Percentiles rank a stretch among this genome's conserved stretches.
phyloP scores from a whole-genome alignment of 495 filamentous ascomycete species.

The Alectoria sarmentosa region DNA sequence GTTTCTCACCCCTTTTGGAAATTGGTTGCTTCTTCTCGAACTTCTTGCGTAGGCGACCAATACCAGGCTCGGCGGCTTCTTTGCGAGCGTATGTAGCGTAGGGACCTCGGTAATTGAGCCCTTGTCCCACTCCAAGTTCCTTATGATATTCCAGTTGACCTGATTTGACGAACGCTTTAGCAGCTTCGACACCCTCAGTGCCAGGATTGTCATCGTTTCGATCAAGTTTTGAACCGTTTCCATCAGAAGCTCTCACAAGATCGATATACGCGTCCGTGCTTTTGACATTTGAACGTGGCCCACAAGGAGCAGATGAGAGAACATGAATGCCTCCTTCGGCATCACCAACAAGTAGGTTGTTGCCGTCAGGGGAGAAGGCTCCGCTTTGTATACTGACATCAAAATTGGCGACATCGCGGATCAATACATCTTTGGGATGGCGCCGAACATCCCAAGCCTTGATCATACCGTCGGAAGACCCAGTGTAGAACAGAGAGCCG shows the following conservation, averaged over 20 bases:
- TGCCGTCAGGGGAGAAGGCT: conserved; percentile 64
- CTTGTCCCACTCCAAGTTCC: conserved; percentile 40
- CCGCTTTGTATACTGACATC: conserved; percentile 50
- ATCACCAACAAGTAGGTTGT: conserved; percentile 68
- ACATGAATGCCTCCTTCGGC: conserved; percentile 66
- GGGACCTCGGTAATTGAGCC: conserved; percentile 39
- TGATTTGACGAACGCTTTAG: conserved; percentile 30
- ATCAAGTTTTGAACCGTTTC: conserved; percentile 10
- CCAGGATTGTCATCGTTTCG: conserved; percentile 18
- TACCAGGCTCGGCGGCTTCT: conserved; percentile 17
- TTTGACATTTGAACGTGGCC: background rate
- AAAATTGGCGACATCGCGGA: conserved; percentile 51
- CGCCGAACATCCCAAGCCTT: conserved; percentile 77
- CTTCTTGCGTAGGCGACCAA: background rate
- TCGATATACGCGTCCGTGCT: conserved; percentile 5
- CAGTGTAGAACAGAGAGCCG: conserved; percentile 73
- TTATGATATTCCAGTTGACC: conserved; percentile 38
- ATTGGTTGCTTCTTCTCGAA: conserved; percentile 15
- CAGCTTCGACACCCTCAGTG: conserved; percentile 28
- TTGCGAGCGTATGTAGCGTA: conserved; percentile 40
- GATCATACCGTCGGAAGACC: conserved; percentile 78
- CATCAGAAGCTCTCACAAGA: conserved; percentile 16
- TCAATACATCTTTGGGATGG: conserved; percentile 49
- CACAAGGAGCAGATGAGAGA: conserved; percentile 41
- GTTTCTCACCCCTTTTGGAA: conserved; percentile 12